Base-by-base conservation (phyloP, 2,329 filamentous ascomycete species). In the Trichoderma koningii region DNA sequence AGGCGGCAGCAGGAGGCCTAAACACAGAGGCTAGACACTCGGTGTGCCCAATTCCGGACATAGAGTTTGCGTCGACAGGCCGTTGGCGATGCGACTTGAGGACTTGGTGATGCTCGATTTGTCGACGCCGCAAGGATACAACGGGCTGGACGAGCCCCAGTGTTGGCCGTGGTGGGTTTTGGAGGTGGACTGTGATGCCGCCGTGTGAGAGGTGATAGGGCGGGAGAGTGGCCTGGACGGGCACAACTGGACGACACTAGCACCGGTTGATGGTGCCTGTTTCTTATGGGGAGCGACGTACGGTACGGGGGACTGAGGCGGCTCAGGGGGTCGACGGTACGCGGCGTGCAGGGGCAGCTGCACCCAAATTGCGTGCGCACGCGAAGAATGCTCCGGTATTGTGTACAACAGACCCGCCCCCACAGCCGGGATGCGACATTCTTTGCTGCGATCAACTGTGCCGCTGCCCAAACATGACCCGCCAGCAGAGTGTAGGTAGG, bases 381-480 rank as follows among this genome's bases (percentile, higher is more conserved):
- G 34, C 34, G 26, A 48, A 34, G 12, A 34, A 59, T 38, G 55
- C 44, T 59, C 55, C 55, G 34, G 34, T 38, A 52, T 52, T 28
- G 19, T 52, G 50, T 63, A 53, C 50, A 34, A 47, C 47, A 55
- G 60, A 63, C 60, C 60, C 60, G 60, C 60, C 50, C 60, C 60
- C 60, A 55, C 60, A 55, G 60, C 60, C 60, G 60, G 48, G 50
- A 53, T 60, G 50, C 48, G 60, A 63, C 60, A 63, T 53, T 53
- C 41, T 63, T 41, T 62, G 38, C 50, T 47, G 21, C 48, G 60
- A 62, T 62, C 34, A 38, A 38, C 34, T 38, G 59, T 63, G 59
- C 59, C 50, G 59, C 28, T 63, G 59, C 59, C 59, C 59, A 63
- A 63, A 44, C 28, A n/a, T 52, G 59, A 62, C 59, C 59, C 59